Conservation (phyloP, 2,329 filamentous ascomycete genomes). For the Aspergillus novofumigatus region DNA sequence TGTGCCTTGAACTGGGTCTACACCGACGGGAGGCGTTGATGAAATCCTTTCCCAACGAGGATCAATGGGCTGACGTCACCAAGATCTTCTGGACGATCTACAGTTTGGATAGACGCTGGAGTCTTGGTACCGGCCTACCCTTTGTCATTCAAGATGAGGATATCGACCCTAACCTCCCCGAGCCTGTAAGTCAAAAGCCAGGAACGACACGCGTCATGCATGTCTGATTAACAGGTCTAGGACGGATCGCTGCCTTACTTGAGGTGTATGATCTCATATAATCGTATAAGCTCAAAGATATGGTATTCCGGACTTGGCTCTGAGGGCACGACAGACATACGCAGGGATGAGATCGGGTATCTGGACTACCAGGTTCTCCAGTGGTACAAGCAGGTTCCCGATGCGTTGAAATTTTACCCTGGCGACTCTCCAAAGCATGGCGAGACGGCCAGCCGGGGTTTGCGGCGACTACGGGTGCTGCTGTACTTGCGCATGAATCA, state of each 20-base stretch:
- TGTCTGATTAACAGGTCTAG: conserved; percentile 19
- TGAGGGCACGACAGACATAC: conserved; percentile 61
- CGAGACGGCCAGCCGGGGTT: conserved; percentile 57
- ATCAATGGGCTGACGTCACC: conserved; percentile 63
- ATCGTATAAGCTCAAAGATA: conserved; percentile 76
- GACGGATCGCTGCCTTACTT: conserved; percentile 61
- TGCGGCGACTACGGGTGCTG: conserved; percentile 73
- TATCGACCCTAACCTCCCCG: conserved; percentile 73
- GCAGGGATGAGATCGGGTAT: conserved; percentile 70
- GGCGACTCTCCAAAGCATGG: conserved; percentile 45
- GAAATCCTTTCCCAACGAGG: conserved; percentile 62
- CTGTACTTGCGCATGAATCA: conserved; percentile 85
- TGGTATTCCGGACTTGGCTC: conserved; percentile 75
- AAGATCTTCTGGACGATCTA: conserved; percentile 84
- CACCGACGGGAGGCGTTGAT: conserved; percentile 72
- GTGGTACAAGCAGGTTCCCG: conserved; percentile 75
- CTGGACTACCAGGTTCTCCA: conserved; percentile 79
- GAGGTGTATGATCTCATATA: conserved; percentile 79
- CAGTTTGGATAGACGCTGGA: conserved; percentile 80
- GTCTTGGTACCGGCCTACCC: conserved; percentile 81
- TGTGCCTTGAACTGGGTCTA: conserved; percentile 78
- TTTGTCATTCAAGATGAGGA: conserved; percentile 82
- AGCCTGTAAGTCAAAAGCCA: conserved; percentile 57
- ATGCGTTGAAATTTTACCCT: conserved; percentile 60
- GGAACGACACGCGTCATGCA: not conserved